Percentiles rank a stretch among this genome's conserved stretches.
Conservation (phyloP, 2,329 filamentous ascomycete genomes). For the Falciphora oryzae region DNA sequence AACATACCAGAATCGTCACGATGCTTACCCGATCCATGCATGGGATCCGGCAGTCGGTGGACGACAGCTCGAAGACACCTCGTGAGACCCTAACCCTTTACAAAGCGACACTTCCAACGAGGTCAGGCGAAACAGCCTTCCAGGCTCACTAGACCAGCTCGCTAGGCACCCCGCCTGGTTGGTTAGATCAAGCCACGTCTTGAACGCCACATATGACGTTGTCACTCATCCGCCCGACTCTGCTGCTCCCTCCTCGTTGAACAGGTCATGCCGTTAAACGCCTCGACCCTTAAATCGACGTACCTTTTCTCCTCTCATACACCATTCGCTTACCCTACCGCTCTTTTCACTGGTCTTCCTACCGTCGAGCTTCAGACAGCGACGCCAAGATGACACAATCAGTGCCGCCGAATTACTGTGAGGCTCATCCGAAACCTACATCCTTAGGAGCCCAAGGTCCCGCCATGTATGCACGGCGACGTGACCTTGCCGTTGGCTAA, state of each 20-base stretch:
- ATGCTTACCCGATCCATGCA: too few species aligned
- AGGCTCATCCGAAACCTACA: constrained; percentile 16
- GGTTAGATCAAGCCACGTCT: constrained; percentile 22
- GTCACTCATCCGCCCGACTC: constrained; percentile 16
- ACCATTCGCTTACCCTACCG: not conserved
- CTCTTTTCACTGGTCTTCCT: not conserved
- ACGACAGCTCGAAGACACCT: too few species aligned
- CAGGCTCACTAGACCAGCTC: constrained; percentile 6
- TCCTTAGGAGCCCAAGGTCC: too few species aligned
- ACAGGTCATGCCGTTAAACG: too few species aligned
- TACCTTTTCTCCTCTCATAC: not conserved
- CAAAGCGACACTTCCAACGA: not conserved
- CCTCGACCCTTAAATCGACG: not conserved
- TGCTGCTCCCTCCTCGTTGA: too few species aligned
- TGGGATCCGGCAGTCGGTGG: too few species aligned
- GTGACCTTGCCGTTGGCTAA: too few species aligned
- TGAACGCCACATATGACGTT: constrained; percentile 38
- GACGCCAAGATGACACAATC: constrained; percentile 26
- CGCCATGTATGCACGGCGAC: too few species aligned
- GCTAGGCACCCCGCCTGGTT: too few species aligned
- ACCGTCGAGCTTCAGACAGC: not conserved
- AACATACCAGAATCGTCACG: too few species aligned
- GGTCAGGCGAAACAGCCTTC: constrained; percentile 6
- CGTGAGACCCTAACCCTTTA: too few species aligned
- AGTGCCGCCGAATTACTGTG: constrained; percentile 55